A percentile compares a stretch with the other conserved stretches of the same genome.
Conservation (phyloP, 2,329 filamentous ascomycete species). For the Phialophora macrospora region DNA sequence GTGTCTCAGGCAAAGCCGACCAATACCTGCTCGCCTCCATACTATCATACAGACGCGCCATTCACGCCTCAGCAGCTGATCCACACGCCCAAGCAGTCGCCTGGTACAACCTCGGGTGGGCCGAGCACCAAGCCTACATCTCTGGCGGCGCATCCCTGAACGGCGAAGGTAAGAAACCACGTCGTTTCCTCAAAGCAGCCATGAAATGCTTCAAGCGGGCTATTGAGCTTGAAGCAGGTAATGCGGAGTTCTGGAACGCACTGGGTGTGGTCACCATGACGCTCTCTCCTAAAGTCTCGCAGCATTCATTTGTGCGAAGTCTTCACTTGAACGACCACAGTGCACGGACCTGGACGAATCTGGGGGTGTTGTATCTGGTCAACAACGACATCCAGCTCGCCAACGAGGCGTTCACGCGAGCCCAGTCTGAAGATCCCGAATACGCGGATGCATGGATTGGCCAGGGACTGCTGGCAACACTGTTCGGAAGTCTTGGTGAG, state of each 20-base stretch:
- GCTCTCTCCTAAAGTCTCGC: slow-evolving; percentile 83
- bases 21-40: slow-evolving; percentile 73
- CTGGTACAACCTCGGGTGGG: slow-evolving; percentile 96
- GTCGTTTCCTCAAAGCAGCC: slow-evolving; percentile 76
- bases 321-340: slow-evolving; percentile 90
- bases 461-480: slow-evolving; percentile 81
- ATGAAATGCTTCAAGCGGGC: slow-evolving; percentile 92
- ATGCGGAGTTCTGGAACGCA: slow-evolving; percentile 96
- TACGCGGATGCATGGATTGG: slow-evolving; percentile 93
- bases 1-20: slow-evolving; percentile 47
- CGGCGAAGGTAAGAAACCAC: slow-evolving; percentile 55
- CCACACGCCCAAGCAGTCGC: slow-evolving; percentile 89
- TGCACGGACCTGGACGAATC: slow-evolving; percentile 84
- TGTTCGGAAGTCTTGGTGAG: slow-evolving; percentile 75
- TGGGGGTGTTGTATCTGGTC: slow-evolving; percentile 82
- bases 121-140: slow-evolving; percentile 80
- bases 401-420: slow-evolving; percentile 84
- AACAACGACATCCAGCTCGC: slow-evolving; percentile 85
- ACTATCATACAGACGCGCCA: slow-evolving; percentile 83
- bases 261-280: slow-evolving; percentile 87
- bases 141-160: slow-evolving; percentile 45
- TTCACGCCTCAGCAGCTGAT: slow-evolving; percentile 73
- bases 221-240: slow-evolving; percentile 92
- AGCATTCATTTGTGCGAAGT: slow-evolving; percentile 91
- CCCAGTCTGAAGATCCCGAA: slow-evolving; percentile 92